phyloP scores from a whole-genome alignment of 331 rosid genomes.

The Malus hybrid region DNA sequence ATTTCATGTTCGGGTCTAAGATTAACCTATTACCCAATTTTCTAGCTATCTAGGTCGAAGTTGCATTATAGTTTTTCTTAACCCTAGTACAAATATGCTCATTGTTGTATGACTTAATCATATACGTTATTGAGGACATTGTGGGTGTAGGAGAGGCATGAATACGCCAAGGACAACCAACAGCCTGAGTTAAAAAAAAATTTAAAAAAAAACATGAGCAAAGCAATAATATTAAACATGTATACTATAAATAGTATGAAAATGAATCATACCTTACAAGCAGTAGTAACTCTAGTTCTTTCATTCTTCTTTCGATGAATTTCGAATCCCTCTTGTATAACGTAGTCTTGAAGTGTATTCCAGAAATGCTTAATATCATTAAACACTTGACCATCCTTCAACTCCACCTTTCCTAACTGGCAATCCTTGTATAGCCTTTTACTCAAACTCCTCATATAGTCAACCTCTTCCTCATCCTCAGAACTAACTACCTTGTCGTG shows the following conservation, averaged over 20 bases:
- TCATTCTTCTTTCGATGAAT: neutral
- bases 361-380: too few relatives aligned
- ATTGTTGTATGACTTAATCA: neutral
- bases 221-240: too few relatives aligned
- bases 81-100: neutral
- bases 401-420: too few relatives aligned
- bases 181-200: neutral
- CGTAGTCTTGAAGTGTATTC: too few relatives aligned
- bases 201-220: neutral
- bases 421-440: too few relatives aligned
- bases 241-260: too few relatives aligned
- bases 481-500: too few relatives aligned
- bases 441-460: too few relatives aligned
- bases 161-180: neutral
- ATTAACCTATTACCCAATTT: neutral
- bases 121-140: neutral
- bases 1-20: neutral
- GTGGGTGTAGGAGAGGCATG: neutral
- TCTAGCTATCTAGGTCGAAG: neutral
- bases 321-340: too few relatives aligned
- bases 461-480: too few relatives aligned
- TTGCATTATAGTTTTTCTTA: neutral
- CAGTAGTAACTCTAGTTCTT: neutral
- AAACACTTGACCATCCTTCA: too few relatives aligned
- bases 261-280: neutral